Evolutionary conservation across 768 basidiomycete genomes (phyloP).

Genomic region (Mycena epipterygia): DNA sequence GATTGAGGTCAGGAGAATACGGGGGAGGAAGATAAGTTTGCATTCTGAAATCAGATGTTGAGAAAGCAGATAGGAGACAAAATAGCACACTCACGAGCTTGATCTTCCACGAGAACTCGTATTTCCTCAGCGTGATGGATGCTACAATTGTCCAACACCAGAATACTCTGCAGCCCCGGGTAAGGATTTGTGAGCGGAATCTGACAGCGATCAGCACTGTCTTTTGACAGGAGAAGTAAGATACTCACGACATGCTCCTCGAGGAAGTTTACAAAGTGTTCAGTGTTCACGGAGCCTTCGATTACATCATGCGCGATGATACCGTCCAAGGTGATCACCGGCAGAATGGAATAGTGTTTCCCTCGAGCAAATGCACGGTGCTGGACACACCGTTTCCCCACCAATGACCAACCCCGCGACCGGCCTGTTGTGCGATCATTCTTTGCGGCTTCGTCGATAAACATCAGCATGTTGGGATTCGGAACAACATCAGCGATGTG

Average conservation of each 20-base stretch:
- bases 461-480: conserved; percentile 29
- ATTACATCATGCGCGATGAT: conserved; percentile 13
- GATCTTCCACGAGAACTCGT: neutral
- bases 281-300: conserved; percentile 40
- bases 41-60: too few relatives aligned
- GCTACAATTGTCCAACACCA: neutral
- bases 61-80: too few relatives aligned
- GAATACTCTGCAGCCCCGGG: neutral
- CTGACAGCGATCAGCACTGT: neutral
- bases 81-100: neutral
- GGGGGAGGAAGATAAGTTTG: too few relatives aligned
- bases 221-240: neutral
- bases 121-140: neutral
- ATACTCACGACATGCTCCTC: conserved; percentile 25
- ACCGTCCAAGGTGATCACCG: conserved; percentile 33
- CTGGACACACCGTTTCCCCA: conserved; percentile 29
- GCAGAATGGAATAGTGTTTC: conserved; percentile 36
- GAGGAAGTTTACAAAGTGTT: conserved; percentile 39
- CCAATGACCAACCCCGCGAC: conserved; percentile 12
- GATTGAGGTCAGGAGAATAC: too few relatives aligned
- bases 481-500: conserved; percentile 37
- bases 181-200: neutral
- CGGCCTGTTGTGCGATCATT: conserved; percentile 28
- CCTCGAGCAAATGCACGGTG: conserved; percentile 31
- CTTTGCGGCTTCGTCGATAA: conserved; percentile 36